These are phyloP conservation scores for Ophiostoma sp. DNA, from an alignment of 2,329 filamentous ascomycete genomes.

Conservation along the genomic window DNA sequence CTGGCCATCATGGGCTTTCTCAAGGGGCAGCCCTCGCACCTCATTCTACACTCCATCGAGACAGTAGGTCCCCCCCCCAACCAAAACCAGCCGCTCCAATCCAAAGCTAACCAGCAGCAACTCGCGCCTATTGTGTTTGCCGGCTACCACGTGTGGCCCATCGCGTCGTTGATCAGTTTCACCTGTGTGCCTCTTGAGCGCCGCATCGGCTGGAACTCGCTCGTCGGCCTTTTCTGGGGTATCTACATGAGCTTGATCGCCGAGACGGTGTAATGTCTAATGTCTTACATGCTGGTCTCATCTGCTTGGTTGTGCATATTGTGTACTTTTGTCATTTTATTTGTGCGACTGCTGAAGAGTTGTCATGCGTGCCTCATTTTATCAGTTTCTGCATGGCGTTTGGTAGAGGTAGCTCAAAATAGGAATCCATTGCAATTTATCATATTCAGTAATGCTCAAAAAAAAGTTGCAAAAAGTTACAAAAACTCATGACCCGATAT, in stretches of 20 bases:
- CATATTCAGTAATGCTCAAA: background rate
- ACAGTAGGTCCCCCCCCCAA: conserved; percentile 28
- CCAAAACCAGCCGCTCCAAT: too few species aligned
- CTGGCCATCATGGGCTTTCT: conserved; percentile 44
- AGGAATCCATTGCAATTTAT: background rate
- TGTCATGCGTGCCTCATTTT: too few species aligned
- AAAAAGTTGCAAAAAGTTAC: too few species aligned
- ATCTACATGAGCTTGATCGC: conserved; percentile 48
- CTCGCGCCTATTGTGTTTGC: conserved; percentile 45
- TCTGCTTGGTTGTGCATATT: too few species aligned
- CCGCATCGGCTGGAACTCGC: conserved; percentile 46
- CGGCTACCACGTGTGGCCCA: conserved; percentile 49
- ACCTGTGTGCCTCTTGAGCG: conserved; percentile 45
- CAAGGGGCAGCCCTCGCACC: conserved; percentile 36
- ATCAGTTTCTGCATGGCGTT: background rate
- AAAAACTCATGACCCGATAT: background rate
- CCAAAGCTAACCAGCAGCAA: conserved; percentile 28
- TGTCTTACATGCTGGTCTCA: background rate
- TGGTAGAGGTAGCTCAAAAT: background rate
- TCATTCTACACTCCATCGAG: conserved; percentile 39
- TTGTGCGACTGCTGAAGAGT: background rate
- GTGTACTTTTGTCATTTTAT: background rate
- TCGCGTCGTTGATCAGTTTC: conserved; percentile 48
- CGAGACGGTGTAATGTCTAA: conserved; percentile 34
- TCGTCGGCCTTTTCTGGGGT: conserved; percentile 46